A percentile compares a stretch with the other conserved stretches of the same genome.
These are phyloP conservation scores for Peronospora tabacina DNA, from an alignment of 352 stramenopile genomes.

Conservation along the genomic window DNA sequence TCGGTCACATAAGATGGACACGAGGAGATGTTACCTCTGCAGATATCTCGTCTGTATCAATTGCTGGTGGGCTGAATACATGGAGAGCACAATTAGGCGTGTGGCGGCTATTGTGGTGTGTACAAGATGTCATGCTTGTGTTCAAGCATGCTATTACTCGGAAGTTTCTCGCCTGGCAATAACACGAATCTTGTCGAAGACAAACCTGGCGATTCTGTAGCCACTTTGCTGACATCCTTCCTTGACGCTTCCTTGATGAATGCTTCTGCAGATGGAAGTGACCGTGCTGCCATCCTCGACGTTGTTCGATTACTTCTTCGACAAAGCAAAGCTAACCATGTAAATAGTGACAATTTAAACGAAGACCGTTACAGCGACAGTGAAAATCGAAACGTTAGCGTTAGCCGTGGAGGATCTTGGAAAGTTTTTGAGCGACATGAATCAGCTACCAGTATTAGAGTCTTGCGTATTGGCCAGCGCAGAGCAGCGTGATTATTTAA, in stretches of 20 bases:
- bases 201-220: conserved; percentile 5
- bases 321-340: conserved; percentile 8
- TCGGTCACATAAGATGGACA: conserved; percentile 15
- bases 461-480: conserved; percentile 32
- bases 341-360: conserved; percentile 1
- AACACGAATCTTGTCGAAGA: conserved; percentile 18
- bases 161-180: conserved; percentile 9
- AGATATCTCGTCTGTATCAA: conserved; percentile 22
- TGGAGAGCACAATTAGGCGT: conserved; percentile 18
- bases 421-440: conserved; percentile 14
- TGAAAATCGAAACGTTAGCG: conserved; percentile 2
- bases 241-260: conserved; percentile 25
- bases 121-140: conserved; percentile 14
- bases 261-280: background rate
- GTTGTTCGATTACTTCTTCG: conserved; percentile 29
- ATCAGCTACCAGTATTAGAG: conserved; percentile 13
- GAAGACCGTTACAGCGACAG: background rate
- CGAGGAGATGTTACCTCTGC: conserved; percentile 22
- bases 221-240: conserved; percentile 25
- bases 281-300: conserved; percentile 20
- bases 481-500: conserved; percentile 29
- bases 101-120: conserved; percentile 24
- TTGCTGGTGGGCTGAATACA: conserved; percentile 23
- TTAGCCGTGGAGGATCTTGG: conserved; percentile 5
- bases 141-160: conserved; percentile 25